phyloP scores from a whole-genome alignment of 306 rosid species.

The Cucurbita pepo region DNA sequence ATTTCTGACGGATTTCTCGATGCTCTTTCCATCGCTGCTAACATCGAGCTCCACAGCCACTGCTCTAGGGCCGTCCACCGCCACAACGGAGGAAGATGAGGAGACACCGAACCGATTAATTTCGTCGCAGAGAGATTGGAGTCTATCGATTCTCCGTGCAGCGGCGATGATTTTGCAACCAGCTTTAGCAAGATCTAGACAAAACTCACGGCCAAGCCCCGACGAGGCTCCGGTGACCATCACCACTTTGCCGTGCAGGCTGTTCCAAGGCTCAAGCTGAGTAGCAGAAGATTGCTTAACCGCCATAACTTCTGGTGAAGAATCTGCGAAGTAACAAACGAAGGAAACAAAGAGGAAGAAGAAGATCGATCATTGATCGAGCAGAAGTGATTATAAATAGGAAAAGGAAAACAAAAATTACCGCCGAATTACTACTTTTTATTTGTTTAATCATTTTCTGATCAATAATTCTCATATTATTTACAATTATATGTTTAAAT shows the following conservation, averaged over 20 bases:
- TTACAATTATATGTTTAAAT: no score
- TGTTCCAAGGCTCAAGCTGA: conserved; percentile 39
- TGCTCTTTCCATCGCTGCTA: conserved; percentile 26
- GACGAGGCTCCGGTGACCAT: conserved; percentile 79
- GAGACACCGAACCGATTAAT: conserved; percentile 37
- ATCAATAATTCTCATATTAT: no score
- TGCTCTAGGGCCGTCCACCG: conserved; percentile 15
- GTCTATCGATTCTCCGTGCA: conserved; percentile 40
- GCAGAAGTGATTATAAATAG: background rate
- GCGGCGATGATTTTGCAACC: conserved; percentile 50
- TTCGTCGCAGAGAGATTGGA: background rate
- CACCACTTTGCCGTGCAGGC: conserved; percentile 50
- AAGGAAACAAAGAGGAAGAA: background rate
- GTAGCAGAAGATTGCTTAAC: background rate
- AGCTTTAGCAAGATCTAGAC: conserved; percentile 50
- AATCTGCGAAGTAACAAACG: no score
- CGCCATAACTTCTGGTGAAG: conserved; percentile 17
- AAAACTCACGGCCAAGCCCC: conserved; percentile 60
- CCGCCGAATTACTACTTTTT: no score
- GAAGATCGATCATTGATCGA: background rate
- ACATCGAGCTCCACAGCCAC: conserved; percentile 56
- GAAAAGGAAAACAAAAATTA: background rate
- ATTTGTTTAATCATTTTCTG: no score
- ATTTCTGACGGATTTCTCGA: conserved; percentile 31
- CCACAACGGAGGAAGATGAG: background rate